Percentiles rank a stretch among this genome's conserved stretches.
phyloP scores from a whole-genome alignment of 2,329 filamentous ascomycete genomes.

The Colletotrichum plurivorum region DNA sequence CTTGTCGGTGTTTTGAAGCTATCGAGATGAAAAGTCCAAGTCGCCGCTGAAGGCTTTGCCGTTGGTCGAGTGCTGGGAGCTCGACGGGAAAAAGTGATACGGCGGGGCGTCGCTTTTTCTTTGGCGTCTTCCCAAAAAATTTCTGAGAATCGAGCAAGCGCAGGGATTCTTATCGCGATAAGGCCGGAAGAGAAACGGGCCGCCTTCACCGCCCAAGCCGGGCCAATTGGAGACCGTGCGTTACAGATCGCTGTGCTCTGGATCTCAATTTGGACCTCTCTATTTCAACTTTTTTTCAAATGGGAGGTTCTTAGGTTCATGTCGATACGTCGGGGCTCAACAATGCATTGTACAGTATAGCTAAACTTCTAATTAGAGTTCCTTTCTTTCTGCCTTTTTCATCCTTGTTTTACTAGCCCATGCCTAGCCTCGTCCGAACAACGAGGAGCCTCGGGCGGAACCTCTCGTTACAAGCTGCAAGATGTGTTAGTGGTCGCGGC shows the following conservation, averaged over 20 bases:
- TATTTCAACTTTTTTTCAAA: not conserved
- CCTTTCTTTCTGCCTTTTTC: not conserved
- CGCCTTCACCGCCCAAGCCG: not conserved
- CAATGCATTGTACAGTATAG: not conserved
- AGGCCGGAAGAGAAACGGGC: slow-evolving; percentile 31
- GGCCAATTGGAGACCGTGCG: slow-evolving; percentile 27
- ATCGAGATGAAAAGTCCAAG: slow-evolving; percentile 10
- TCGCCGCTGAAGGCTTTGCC: slow-evolving; percentile 15
- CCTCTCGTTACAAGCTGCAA: slow-evolving; percentile 10
- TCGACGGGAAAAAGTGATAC: slow-evolving; percentile 34
- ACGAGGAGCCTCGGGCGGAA: slow-evolving; percentile 29
- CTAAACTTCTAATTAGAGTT: not conserved
- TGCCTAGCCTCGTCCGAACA: slow-evolving; percentile 13
- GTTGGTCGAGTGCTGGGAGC: slow-evolving; percentile 31
- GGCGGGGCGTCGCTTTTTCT: slow-evolving; percentile 40
- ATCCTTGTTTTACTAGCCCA: slow-evolving; percentile 1
- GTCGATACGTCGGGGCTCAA: not conserved
- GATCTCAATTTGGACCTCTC: not conserved
- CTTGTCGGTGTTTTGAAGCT: slow-evolving; percentile 43
- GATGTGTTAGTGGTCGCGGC: slow-evolving; percentile 32
- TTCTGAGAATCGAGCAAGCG: slow-evolving; percentile 23
- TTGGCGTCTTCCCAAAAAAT: slow-evolving; percentile 34
- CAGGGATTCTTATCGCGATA: slow-evolving; percentile 40
- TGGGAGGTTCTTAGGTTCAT: not conserved
- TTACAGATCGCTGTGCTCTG: slow-evolving; percentile 29